Evolutionary conservation across 495 filamentous ascomycete genomes (phyloP).

Genomic region (Neurospora cerealis): DNA sequence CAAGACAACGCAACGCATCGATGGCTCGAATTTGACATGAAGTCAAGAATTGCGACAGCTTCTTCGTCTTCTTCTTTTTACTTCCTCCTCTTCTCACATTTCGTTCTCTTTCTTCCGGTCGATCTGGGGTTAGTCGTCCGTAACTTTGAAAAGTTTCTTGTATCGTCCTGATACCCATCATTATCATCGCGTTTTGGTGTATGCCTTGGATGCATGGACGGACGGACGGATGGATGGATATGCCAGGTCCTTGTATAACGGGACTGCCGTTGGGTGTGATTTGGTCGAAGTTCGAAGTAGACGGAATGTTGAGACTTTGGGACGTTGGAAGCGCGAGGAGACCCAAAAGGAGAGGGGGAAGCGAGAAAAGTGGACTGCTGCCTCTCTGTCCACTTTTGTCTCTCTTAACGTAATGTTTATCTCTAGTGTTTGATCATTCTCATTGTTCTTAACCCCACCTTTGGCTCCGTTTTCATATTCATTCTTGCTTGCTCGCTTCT

Average conservation of each 20-base stretch:
- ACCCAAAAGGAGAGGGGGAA: too few species aligned
- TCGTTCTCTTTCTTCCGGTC: neutral
- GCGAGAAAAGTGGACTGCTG: too few species aligned
- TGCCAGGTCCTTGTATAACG: neutral
- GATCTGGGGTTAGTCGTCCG: neutral
- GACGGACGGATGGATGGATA: neutral
- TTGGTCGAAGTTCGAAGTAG: too few species aligned
- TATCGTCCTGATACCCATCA: slow-evolving; percentile 21
- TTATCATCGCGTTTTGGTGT: slow-evolving; percentile 8
- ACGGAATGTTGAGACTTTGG: too few species aligned
- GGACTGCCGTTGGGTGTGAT: too few species aligned
- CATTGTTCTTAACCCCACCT: neutral
- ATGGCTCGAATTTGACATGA: neutral
- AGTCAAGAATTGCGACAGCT: neutral
- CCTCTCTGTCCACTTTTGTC: neutral
- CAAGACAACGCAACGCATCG: neutral
- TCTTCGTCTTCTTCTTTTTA: neutral
- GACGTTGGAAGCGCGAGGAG: too few species aligned
- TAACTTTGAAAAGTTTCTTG: neutral
- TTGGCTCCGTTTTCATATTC: too few species aligned
- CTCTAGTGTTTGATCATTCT: neutral
- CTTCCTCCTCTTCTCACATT: neutral
- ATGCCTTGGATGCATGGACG: neutral
- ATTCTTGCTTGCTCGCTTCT: neutral
- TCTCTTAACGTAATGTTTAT: neutral